A percentile compares a stretch with the other conserved stretches of the same genome.
Conservation (phyloP, 106 monocot species). For the Gastrodia elata region DNA sequence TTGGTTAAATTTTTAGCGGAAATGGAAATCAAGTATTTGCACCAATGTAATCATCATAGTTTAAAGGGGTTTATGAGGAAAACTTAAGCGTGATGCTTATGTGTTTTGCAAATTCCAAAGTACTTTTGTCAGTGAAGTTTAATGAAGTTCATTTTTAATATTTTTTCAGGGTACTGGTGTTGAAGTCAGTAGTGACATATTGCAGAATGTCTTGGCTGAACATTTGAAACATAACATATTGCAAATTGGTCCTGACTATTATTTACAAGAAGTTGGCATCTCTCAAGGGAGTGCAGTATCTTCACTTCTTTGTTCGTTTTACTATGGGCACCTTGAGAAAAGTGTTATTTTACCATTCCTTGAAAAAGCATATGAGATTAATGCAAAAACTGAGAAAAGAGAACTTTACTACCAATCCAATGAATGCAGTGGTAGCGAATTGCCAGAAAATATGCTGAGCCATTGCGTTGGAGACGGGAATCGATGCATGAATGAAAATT, state of each 20-base stretch:
- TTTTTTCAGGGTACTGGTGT: constrained; percentile 1
- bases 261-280: constrained; percentile 73
- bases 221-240: constrained; percentile 60
- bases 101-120: background rate
- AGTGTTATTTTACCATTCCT: constrained; percentile 55
- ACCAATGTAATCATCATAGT: no score
- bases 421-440: background rate
- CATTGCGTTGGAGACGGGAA: background rate
- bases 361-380: constrained; percentile 17
- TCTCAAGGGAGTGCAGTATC: constrained; percentile 73
- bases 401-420: background rate
- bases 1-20: no score
- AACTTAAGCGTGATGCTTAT: no score
- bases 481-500: background rate
- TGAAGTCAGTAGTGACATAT: constrained; percentile 13
- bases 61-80: no score
- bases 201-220: constrained; percentile 39
- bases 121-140: background rate
- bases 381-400: background rate
- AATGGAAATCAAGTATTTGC: no score
- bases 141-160: background rate
- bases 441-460: background rate
- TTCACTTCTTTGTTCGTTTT: constrained; percentile 78
- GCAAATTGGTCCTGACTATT: constrained; percentile 42
- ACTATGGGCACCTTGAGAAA: constrained; percentile 72